A percentile compares a stretch with the other conserved stretches of the same genome.
Evolutionary conservation across 2,329 filamentous ascomycete species (phyloP).

Genomic region (Aspergillus cejpii): DNA sequence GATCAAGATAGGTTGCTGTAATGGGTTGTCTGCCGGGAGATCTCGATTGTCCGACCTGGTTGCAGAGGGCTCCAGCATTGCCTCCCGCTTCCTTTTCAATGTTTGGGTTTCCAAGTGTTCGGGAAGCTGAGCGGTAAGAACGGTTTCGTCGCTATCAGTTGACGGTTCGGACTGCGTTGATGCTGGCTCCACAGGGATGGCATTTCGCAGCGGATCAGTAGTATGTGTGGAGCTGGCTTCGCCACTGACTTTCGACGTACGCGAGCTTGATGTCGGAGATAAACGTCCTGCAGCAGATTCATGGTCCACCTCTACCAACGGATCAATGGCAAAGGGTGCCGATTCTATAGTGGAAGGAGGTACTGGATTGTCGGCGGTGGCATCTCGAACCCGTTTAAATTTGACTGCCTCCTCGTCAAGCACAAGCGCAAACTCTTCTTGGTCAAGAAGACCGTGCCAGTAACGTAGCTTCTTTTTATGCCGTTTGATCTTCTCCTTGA

Average conservation of each 20-base stretch:
- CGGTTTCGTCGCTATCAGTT: slow-evolving; percentile 2
- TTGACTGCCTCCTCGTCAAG: slow-evolving; percentile 23
- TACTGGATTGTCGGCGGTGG: background rate
- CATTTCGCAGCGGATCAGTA: background rate
- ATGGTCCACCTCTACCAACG: background rate
- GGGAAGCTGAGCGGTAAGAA: background rate
- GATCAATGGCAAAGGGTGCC: background rate
- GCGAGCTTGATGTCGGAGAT: background rate
- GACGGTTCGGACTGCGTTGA: slow-evolving; percentile 16
- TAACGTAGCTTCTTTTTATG: slow-evolving; percentile 30
- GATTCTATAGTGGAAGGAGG: background rate
- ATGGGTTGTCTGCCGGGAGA: slow-evolving; percentile 5
- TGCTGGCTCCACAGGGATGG: slow-evolving; percentile 5
- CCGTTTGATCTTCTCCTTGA: slow-evolving; percentile 29
- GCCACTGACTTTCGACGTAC: background rate
- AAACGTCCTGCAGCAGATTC: background rate
- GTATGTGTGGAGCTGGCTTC: background rate
- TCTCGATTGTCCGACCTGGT: background rate
- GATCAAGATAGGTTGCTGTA: slow-evolving; percentile 20
- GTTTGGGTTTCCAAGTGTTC: slow-evolving; percentile 3
- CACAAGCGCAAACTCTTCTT: slow-evolving; percentile 26
- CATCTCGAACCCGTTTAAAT: slow-evolving; percentile 22
- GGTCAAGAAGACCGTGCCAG: slow-evolving; percentile 26
- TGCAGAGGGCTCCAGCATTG: background rate
- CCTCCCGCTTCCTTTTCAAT: slow-evolving; percentile 21